Evolutionary conservation across 352 stramenopile species (phyloP).

Genomic region (Globisporangium polare): DNA sequence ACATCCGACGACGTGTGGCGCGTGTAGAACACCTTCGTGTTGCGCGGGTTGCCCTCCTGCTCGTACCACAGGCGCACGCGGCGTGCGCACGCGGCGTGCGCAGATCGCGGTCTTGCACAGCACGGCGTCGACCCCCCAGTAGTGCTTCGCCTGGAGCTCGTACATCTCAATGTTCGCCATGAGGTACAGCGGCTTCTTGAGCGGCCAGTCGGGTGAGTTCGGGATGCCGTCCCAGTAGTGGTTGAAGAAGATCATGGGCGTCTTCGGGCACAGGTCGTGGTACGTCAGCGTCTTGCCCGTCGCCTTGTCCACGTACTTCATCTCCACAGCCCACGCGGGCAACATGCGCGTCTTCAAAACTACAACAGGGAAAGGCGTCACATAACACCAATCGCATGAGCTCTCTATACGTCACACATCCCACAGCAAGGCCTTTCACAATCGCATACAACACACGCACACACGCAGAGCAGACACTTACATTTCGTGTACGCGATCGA

Average conservation of each 20-base stretch:
- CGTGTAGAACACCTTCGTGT: conserved; percentile 49
- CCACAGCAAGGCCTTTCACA: too few relatives aligned
- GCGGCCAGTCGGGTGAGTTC: conserved; percentile 25
- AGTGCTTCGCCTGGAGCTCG: conserved; percentile 36
- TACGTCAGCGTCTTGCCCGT: conserved; percentile 17
- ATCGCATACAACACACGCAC: not conserved
- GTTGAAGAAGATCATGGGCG: conserved; percentile 23
- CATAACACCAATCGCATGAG: not conserved
- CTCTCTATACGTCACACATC: not conserved
- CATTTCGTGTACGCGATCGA: conserved; percentile 36
- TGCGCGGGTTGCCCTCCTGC: conserved; percentile 54
- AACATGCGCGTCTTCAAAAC: conserved; percentile 3
- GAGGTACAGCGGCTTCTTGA: conserved; percentile 39
- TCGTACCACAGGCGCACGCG: conserved; percentile 43
- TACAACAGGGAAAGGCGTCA: not conserved
- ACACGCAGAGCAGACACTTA: conserved; percentile 6
- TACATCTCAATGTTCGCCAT: conserved; percentile 65
- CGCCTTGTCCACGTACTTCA: conserved; percentile 7
- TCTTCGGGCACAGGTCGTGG: conserved; percentile 27
- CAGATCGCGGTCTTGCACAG: conserved; percentile 51
- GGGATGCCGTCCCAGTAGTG: conserved; percentile 29
- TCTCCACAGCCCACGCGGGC: not conserved
- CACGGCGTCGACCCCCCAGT: conserved; percentile 40
- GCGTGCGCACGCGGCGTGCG: conserved; percentile 33
- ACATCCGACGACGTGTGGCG: conserved; percentile 58